Evolutionary conservation across 1,139 yeast species (phyloP).

Genomic region (Kodamaea fungicola): DNA sequence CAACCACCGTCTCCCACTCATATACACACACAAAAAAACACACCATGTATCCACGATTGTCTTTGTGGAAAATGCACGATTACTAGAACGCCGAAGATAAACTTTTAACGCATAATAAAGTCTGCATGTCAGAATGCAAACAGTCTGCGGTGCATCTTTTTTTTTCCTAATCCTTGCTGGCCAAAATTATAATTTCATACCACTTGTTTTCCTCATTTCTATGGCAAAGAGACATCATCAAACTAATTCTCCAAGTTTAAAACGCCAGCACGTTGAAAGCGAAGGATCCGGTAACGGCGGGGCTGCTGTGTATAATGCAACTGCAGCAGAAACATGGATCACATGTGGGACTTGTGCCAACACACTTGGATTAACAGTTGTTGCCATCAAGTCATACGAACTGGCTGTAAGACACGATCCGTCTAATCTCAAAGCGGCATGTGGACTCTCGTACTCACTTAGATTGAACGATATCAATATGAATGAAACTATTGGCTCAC

Average conservation of each 20-base stretch:
- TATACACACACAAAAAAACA: too few species aligned
- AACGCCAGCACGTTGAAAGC: constrained; percentile 6
- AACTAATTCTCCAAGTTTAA: constrained; percentile 9
- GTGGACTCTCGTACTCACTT: constrained; percentile 40
- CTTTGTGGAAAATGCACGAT: not conserved
- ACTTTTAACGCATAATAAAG: not conserved
- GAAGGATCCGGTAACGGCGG: constrained; percentile 3
- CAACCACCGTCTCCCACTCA: too few species aligned
- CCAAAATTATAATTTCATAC: constrained; percentile 5
- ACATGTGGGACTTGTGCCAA: constrained; percentile 51
- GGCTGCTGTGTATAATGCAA: constrained; percentile 14
- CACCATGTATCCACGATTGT: too few species aligned
- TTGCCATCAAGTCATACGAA: constrained; percentile 47
- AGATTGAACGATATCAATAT: constrained; percentile 34
- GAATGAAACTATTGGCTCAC: constrained; percentile 40
- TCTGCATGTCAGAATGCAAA: not conserved
- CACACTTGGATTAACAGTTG: constrained; percentile 34
- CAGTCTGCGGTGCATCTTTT: not conserved
- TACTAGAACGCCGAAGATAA: not conserved
- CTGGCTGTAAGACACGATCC: constrained; percentile 45
- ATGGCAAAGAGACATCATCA: constrained; percentile 11
- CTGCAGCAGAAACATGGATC: constrained; percentile 46
- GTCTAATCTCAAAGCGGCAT: constrained; percentile 35
- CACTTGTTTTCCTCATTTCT: constrained; percentile 2
- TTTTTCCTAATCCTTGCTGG: not conserved